A percentile compares a stretch with the other conserved stretches of the same genome.
Evolutionary conservation across 768 basidiomycete genomes (phyloP).

Genomic region (Kwoniella dendrophila): DNA sequence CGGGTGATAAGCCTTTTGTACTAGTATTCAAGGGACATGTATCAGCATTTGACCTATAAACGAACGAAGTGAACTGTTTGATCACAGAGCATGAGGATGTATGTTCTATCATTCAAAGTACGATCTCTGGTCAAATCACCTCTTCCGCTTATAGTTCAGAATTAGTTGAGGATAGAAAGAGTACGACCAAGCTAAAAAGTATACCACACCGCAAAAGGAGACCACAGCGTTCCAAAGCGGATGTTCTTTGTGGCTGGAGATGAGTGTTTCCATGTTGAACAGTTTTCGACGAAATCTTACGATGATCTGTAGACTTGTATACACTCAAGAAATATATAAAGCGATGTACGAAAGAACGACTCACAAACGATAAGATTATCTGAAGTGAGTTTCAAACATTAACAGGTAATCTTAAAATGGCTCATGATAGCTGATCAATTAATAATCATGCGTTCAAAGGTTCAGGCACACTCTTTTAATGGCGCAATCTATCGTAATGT

Average conservation of each 20-base stretch:
- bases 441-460: neutral
- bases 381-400: too few relatives aligned
- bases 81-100: neutral
- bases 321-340: too few relatives aligned
- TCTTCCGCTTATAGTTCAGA: slow-evolving; percentile 55
- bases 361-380: too few relatives aligned
- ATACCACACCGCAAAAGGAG: slow-evolving; percentile 41
- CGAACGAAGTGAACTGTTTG: too few relatives aligned
- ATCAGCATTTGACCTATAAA: neutral
- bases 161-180: slow-evolving; percentile 58
- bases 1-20: slow-evolving; percentile 55
- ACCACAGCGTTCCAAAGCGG: slow-evolving; percentile 24
- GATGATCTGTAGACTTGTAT: neutral
- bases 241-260: neutral
- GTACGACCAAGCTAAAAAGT: slow-evolving; percentile 55
- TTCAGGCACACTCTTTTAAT: neutral
- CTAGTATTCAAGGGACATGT: slow-evolving; percentile 23
- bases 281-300: neutral
- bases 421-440: neutral
- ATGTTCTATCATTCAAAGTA: neutral
- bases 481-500: slow-evolving; percentile 5
- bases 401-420: neutral
- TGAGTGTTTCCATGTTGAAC: slow-evolving; percentile 1
- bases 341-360: too few relatives aligned
- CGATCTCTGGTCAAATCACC: slow-evolving; percentile 29